Evolutionary conservation across 768 basidiomycete genomes (phyloP).

Genomic region (Leccinum broughii): DNA sequence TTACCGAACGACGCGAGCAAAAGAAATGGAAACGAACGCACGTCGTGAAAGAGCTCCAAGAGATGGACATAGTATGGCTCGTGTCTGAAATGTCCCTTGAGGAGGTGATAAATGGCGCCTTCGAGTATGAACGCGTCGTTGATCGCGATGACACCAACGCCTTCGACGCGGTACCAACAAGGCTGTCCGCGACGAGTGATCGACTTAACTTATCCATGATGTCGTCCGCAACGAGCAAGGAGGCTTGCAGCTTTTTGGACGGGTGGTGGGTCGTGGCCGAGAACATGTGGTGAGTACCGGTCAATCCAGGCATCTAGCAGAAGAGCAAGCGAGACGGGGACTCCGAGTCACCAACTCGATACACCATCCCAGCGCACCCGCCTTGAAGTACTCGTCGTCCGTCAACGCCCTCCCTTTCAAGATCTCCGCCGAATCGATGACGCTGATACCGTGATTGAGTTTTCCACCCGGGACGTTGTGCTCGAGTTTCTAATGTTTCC

Average conservation of each 20-base stretch:
- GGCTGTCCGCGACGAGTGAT: slow-evolving; percentile 93
- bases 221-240: slow-evolving; percentile 90
- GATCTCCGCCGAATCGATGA: slow-evolving; percentile 91
- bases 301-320: background rate
- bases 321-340: background rate
- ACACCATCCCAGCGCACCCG: slow-evolving; percentile 92
- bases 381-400: slow-evolving; percentile 39
- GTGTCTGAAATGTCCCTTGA: slow-evolving; percentile 82
- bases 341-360: slow-evolving; percentile 71
- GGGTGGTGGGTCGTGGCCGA: background rate
- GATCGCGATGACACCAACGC: slow-evolving; percentile 77
- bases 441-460: slow-evolving; percentile 94
- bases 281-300: background rate
- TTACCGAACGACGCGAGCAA: background rate
- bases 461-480: slow-evolving; percentile 96
- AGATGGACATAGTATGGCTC: slow-evolving; percentile 86
- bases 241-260: slow-evolving; percentile 67
- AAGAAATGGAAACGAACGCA: slow-evolving; percentile 28
- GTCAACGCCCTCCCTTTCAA: slow-evolving; percentile 66
- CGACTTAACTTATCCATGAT: slow-evolving; percentile 84
- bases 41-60: slow-evolving; percentile 90
- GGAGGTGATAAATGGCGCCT: slow-evolving; percentile 85
- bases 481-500: slow-evolving; percentile 65
- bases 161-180: slow-evolving; percentile 83
- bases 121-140: slow-evolving; percentile 98